phyloP scores from a whole-genome alignment of 164 flowering plant species.

The Aristolochia californica region DNA sequence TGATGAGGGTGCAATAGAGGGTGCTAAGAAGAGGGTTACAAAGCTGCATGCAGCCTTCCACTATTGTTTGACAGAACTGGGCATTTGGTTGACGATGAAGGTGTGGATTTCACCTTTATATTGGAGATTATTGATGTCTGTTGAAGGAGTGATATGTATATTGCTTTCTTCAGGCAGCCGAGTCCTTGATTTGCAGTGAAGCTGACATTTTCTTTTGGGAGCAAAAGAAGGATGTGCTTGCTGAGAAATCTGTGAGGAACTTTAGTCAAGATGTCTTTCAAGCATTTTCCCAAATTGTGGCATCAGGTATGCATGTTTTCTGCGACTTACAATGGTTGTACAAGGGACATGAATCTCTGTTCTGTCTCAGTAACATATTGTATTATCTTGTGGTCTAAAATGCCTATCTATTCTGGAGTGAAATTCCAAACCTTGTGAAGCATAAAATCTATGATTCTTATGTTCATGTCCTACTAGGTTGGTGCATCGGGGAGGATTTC shows the following conservation, averaged over 20 bases:
- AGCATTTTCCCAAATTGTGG: constrained; percentile 22
- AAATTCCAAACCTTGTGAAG: background rate
- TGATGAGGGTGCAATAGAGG: constrained; percentile 15
- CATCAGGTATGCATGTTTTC: constrained; percentile 32
- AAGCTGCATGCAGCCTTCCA: constrained; percentile 28
- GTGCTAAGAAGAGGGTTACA: constrained; percentile 26
- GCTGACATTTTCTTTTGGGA: constrained; percentile 35
- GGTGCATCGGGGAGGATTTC: constrained; percentile 31
- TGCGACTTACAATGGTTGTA: background rate
- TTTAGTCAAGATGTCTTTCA: constrained; percentile 38
- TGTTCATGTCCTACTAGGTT: constrained; percentile 11
- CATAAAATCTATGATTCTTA: background rate
- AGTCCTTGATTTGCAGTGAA: constrained; percentile 24
- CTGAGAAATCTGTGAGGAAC: constrained; percentile 28
- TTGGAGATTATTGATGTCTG: no score
- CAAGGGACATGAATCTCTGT: background rate
- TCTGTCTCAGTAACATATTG: background rate
- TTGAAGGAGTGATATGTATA: background rate
- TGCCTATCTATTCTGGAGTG: background rate
- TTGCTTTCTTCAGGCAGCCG: constrained; percentile 51
- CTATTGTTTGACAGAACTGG: constrained; percentile 65
- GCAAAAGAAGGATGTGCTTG: constrained; percentile 16
- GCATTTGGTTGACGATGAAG: constrained; percentile 65
- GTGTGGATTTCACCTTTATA: constrained; percentile 17
- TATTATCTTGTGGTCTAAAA: background rate